Evolutionary conservation across 306 rosid species (phyloP).

Genomic region (Herpetospermum pedunculosum): DNA sequence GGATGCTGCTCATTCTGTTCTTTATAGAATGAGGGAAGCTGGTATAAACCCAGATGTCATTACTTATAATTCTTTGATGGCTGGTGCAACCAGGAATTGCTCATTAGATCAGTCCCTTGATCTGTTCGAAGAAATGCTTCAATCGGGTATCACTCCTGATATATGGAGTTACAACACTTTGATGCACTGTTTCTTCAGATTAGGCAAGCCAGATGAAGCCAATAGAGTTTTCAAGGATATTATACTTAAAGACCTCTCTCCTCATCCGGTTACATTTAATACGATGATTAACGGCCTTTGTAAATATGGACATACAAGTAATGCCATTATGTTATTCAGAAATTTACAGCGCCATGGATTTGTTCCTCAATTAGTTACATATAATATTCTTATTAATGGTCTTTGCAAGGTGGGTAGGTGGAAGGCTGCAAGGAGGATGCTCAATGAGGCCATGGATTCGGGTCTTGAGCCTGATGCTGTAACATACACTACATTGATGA

Average conservation of each 20-base stretch:
- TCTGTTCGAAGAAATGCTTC: constrained; percentile 64
- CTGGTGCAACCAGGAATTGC: constrained; percentile 34
- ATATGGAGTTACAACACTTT: constrained; percentile 59
- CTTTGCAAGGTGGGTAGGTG: constrained; percentile 48
- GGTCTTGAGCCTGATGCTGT: constrained; percentile 44
- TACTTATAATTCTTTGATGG: constrained; percentile 57
- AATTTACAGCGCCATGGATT: constrained; percentile 44
- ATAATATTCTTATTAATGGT: constrained; percentile 60
- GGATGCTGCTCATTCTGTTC: constrained; percentile 39
- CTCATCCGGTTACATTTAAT: constrained; percentile 34
- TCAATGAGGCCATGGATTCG: constrained; percentile 41
- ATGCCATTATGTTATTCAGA: constrained; percentile 57
- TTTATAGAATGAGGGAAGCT: constrained; percentile 60
- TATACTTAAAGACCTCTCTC: constrained; percentile 23
- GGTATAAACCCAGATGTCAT: constrained; percentile 54
- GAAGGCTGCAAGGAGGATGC: constrained; percentile 30
- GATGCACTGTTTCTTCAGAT: constrained; percentile 59
- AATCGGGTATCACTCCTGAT: constrained; percentile 41
- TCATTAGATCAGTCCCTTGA: constrained; percentile 26
- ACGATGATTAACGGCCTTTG: constrained; percentile 62
- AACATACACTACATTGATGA: constrained; percentile 60
- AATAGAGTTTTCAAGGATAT: constrained; percentile 37
- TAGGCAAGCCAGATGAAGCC: constrained; percentile 71
- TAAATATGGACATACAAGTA: constrained; percentile 37
- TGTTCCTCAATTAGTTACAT: constrained; percentile 47